Evolutionary conservation across 331 rosid species (phyloP), one percentile per base, ranked within the genome.

Genomic region (Arachis monticola): DNA sequence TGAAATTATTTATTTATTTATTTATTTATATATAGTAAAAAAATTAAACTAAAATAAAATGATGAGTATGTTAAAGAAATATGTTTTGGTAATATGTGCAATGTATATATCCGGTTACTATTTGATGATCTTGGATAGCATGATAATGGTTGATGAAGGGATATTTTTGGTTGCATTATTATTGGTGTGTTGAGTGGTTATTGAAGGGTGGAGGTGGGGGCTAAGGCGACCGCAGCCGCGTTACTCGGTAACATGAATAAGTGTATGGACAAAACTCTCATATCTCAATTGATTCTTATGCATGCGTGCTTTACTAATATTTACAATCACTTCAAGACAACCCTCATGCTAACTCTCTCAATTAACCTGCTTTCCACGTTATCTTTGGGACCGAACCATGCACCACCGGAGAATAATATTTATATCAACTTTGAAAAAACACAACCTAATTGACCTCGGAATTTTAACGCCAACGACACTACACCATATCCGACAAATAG

Each of bases 161-260:
- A 62, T 45, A 32, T 35, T 56, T 27, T 4, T 47, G 11, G 2
- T 5, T 76, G 71, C 74, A 81, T 76, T 81, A 81, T 76, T 81
- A 81, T 81, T 76, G 73, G 38, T 32, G 38, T 32, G 38, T 32
- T 32, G 2, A 32, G 38, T 32, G 38, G 38, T 32, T 32, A 32
- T 32, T 32, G 76, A 63, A 75, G 63, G 38, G 32, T 47, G 77
- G 64, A 60, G 62, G 80, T 73, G 77, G 81, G 66, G 55, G 52
- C 48, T 6, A 44, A 47, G 63, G 40, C 74, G 81, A 81, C 81
- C 74, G 67, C 52, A 64, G 75, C 84, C 85, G 81, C 66, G 45
- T 76, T 27, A 63, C 75, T 59, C 77, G 84, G 78, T 78, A 57
- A 12, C 46, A 65, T 46, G 0, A 46, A 66, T 32, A 2, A 32